A percentile compares a stretch with the other conserved stretches of the same genome.
Evolutionary conservation across 495 filamentous ascomycete genomes (phyloP).

Genomic region (Aspergillus asperescens): DNA sequence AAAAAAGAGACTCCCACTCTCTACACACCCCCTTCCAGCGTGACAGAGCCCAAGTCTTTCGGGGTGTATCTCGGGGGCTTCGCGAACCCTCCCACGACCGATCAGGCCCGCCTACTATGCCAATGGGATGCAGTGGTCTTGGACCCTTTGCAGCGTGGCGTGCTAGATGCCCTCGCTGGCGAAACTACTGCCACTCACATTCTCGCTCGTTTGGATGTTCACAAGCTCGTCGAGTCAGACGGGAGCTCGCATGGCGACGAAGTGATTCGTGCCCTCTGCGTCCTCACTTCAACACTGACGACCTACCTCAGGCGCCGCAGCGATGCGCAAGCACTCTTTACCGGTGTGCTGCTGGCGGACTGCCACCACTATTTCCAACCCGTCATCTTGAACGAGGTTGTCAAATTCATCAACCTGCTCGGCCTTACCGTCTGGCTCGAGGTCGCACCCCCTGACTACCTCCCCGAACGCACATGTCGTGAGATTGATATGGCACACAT

Average conservation of each 20-base stretch:
- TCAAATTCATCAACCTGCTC: conserved; percentile 11
- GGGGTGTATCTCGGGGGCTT: conserved; percentile 43
- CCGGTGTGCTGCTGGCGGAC: conserved; percentile 12
- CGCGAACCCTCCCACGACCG: conserved; percentile 26
- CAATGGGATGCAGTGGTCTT: conserved; percentile 43
- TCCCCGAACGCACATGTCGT: conserved; percentile 8
- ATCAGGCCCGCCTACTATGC: conserved; percentile 31
- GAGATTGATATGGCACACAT: conserved; percentile 17
- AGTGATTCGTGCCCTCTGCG: neutral
- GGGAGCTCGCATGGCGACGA: conserved; percentile 7
- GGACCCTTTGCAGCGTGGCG: conserved; percentile 34
- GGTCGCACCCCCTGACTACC: conserved; percentile 7
- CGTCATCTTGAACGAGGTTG: conserved; percentile 13
- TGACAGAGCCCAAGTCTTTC: conserved; percentile 24
- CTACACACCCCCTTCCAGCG: neutral
- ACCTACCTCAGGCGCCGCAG: neutral
- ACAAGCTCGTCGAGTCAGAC: conserved; percentile 8
- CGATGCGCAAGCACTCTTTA: conserved; percentile 5
- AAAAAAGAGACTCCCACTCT: neutral
- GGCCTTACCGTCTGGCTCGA: conserved; percentile 17
- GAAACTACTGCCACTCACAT: conserved; percentile 17
- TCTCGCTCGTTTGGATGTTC: conserved; percentile 27
- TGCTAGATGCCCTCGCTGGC: conserved; percentile 31
- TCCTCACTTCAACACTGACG: neutral
- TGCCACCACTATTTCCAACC: conserved; percentile 12